Evolutionary conservation across 768 basidiomycete species (phyloP).

Genomic region (Phylloporus rhodoxanthus): DNA sequence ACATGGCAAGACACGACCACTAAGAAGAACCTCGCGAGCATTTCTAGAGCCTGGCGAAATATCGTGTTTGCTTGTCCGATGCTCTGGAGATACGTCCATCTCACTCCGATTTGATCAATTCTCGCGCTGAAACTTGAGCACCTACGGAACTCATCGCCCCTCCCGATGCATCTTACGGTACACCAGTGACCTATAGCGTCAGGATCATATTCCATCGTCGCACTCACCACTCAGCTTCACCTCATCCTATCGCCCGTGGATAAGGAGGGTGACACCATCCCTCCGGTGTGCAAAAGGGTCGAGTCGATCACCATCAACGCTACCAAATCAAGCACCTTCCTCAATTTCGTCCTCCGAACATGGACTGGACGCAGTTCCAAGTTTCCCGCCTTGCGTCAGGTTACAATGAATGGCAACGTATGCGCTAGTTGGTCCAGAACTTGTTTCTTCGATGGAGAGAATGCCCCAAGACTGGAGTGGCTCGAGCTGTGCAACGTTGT

Average conservation of each 20-base stretch:
- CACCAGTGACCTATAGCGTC: slow-evolving; percentile 13
- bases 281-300: slow-evolving; percentile 9
- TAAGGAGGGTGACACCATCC: background rate
- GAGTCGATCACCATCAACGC: slow-evolving; percentile 14
- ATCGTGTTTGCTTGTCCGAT: slow-evolving; percentile 13
- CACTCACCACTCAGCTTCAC: slow-evolving; percentile 14
- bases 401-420: slow-evolving; percentile 11
- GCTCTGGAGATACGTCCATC: slow-evolving; percentile 18
- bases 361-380: slow-evolving; percentile 12
- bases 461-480: slow-evolving; percentile 8
- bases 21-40: slow-evolving; percentile 11
- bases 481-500: slow-evolving; percentile 18
- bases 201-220: slow-evolving; percentile 9
- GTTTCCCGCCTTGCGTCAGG: slow-evolving; percentile 9
- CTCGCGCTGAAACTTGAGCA: slow-evolving; percentile 13
- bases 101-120: slow-evolving; percentile 12
- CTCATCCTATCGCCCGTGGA: slow-evolving; percentile 9
- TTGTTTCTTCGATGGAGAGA: slow-evolving; percentile 18
- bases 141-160: slow-evolving; percentile 7
- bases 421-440: slow-evolving; percentile 17
- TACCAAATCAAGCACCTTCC: slow-evolving; percentile 11
- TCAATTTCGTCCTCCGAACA: slow-evolving; percentile 15
- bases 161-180: slow-evolving; percentile 12
- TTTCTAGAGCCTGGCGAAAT: slow-evolving; percentile 14
- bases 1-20: background rate